Evolutionary conservation across 371 early-diverging fungal species (phyloP).

Genomic region (Syncephalastrum racemosum): DNA sequence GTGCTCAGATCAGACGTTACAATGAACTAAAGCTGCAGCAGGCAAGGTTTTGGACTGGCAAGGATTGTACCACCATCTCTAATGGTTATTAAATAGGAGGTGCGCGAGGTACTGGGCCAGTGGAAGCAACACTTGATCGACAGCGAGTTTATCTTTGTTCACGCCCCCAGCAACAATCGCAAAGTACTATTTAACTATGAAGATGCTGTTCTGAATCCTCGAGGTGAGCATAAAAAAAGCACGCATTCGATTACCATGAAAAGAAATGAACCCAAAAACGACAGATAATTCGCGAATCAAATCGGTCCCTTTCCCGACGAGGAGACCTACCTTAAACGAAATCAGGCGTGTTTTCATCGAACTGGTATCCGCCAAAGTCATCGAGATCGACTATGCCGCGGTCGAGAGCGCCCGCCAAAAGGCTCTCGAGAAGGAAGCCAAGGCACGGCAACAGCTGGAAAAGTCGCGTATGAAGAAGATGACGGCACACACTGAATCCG

Average conservation of each 20-base stretch:
- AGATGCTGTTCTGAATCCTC: slow-evolving; percentile 46
- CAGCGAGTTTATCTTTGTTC: slow-evolving; percentile 66
- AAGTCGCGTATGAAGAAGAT: slow-evolving; percentile 20
- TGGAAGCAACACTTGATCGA: slow-evolving; percentile 64
- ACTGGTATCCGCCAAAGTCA: slow-evolving; percentile 55
- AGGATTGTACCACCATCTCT: not conserved
- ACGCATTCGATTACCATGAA: not conserved
- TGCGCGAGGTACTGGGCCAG: slow-evolving; percentile 63
- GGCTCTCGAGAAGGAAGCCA: slow-evolving; percentile 29
- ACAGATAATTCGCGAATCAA: slow-evolving; percentile 57
- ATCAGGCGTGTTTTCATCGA: slow-evolving; percentile 50
- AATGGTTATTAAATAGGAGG: slow-evolving; percentile 44
- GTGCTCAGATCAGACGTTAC: slow-evolving; percentile 85
- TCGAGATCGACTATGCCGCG: slow-evolving; percentile 41
- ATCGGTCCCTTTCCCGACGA: slow-evolving; percentile 76
- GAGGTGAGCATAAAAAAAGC: slow-evolving; percentile 10
- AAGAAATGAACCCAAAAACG: too few species aligned
- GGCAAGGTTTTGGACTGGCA: slow-evolving; percentile 4
- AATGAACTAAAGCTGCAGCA: slow-evolving; percentile 80
- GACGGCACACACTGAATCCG: slow-evolving; percentile 7
- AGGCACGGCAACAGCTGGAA: slow-evolving; percentile 25
- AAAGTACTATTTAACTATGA: slow-evolving; percentile 66
- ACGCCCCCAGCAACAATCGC: slow-evolving; percentile 64
- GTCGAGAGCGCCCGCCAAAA: slow-evolving; percentile 25
- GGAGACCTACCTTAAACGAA: slow-evolving; percentile 72